Percentiles rank a stretch among this genome's conserved stretches.
Evolutionary conservation across 176 grass and related monocot species (phyloP).

Genomic region (Aegilops longissima): DNA sequence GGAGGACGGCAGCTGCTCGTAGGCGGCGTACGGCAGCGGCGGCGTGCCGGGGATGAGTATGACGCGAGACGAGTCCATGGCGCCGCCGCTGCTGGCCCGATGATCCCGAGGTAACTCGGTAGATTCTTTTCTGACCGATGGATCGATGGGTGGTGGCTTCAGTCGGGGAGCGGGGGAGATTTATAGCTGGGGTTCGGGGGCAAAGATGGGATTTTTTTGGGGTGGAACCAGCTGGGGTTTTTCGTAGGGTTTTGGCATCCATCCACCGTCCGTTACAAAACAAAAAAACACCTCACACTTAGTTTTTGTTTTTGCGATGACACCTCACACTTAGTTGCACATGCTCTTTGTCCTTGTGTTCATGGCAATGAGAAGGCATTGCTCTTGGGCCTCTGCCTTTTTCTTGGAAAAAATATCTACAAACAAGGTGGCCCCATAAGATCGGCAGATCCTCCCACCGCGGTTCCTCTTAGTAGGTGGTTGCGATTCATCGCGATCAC

Average conservation of each 20-base stretch:
- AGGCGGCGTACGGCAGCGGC: background rate
- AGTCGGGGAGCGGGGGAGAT: background rate
- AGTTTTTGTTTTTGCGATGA: background rate
- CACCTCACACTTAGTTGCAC: background rate
- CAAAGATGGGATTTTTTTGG: background rate
- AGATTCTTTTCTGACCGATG: background rate
- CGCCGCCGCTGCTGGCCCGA: background rate
- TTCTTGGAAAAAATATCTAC: no score
- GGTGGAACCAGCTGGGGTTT: background rate
- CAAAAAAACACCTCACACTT: background rate
- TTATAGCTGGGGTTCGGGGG: background rate
- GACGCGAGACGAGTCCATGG: conserved; percentile 2
- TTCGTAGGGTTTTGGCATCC: background rate
- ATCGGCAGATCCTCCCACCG: no score
- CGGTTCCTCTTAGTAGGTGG: no score
- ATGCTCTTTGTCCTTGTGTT: background rate
- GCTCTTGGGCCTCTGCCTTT: background rate
- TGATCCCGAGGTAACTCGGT: background rate
- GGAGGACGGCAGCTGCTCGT: background rate
- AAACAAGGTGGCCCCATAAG: no score
- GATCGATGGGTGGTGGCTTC: background rate
- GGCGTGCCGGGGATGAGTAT: background rate
- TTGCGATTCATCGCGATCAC: no score
- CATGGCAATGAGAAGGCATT: background rate
- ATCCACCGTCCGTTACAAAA: background rate